These are phyloP conservation scores for Trichoderma atrobrunneum DNA, from an alignment of 2,329 filamentous ascomycete species.

Conservation along the genomic window DNA sequence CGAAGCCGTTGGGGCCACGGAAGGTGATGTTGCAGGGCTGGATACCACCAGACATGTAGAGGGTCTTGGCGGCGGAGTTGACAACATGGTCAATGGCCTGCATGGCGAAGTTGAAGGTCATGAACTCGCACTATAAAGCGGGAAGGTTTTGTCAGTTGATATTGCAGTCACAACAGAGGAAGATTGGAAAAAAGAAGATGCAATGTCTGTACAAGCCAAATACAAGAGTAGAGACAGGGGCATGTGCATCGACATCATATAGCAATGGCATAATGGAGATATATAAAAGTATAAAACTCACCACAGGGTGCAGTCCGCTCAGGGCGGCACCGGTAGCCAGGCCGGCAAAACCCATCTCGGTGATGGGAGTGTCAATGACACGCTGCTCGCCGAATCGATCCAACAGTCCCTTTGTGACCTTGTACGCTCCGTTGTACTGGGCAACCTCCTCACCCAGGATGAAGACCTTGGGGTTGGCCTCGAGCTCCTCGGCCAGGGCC, in stretches of 20 bases:
- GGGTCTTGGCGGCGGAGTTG: slow-evolving; percentile 98
- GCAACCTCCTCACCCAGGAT: slow-evolving; percentile 96
- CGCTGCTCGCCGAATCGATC: slow-evolving; percentile 97
- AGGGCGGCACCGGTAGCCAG: slow-evolving; percentile 92
- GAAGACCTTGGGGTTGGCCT: slow-evolving; percentile 91
- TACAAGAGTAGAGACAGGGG: not conserved
- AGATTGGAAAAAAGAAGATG: not conserved
- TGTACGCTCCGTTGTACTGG: slow-evolving; percentile 99
- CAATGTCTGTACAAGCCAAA: not conserved
- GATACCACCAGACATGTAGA: slow-evolving; percentile 99
- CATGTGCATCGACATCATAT: not conserved
- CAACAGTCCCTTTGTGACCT: slow-evolving; percentile 95
- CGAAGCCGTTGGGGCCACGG: slow-evolving; percentile 98
- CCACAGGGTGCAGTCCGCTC: slow-evolving; percentile 88
- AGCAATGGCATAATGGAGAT: not conserved
- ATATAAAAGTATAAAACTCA: slow-evolving; percentile 51
- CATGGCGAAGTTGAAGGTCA: slow-evolving; percentile 99
- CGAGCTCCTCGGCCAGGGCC: slow-evolving; percentile 95
- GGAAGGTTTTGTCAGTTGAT: not conserved
- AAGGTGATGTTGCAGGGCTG: slow-evolving; percentile 99
- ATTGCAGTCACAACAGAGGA: not conserved
- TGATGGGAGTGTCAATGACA: slow-evolving; percentile 98
- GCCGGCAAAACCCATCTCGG: slow-evolving; percentile 92
- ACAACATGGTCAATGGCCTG: slow-evolving; percentile 99
- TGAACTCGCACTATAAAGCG: slow-evolving; percentile 81